Conservation (phyloP, 148 eudicot genomes). For the Amaranthus hypochondriacus region DNA sequence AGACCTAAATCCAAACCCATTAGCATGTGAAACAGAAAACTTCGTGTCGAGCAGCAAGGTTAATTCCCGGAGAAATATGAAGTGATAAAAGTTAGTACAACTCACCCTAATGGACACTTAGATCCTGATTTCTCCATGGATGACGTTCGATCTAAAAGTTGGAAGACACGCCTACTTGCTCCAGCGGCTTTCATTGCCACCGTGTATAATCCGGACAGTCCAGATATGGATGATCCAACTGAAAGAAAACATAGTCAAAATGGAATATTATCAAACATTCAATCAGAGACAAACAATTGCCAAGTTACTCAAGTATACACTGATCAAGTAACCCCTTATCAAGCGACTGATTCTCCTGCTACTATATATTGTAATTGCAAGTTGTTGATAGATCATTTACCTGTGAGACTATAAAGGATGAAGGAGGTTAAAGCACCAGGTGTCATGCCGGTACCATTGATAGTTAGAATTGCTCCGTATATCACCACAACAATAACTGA, state of each 20-base stretch:
- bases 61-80: background rate
- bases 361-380: background rate
- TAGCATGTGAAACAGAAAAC: constrained; percentile 1
- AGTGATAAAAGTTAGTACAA: constrained; percentile 1
- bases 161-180: constrained; percentile 96
- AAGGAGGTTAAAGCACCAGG: constrained; percentile 85
- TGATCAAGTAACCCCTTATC: background rate
- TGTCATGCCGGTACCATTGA: constrained; percentile 66
- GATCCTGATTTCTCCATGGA: constrained; percentile 75
- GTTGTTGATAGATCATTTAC: constrained; percentile 26
- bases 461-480: constrained; percentile 82
- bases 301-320: background rate
- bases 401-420: constrained; percentile 89
- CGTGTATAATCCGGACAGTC: constrained; percentile 69
- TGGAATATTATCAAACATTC: background rate
- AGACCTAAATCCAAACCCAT: background rate
- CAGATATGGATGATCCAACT: constrained; percentile 86
- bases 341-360: constrained; percentile 3
- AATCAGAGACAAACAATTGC: background rate
- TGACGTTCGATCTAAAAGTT: constrained; percentile 73
- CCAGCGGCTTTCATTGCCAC: constrained; percentile 97
- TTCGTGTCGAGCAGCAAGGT: background rate
- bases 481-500: constrained; percentile 84
- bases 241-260: constrained; percentile 20
- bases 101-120: constrained; percentile 70